These are phyloP conservation scores for Leccinum imitatum DNA, from an alignment of 768 basidiomycete genomes.

Conservation along the genomic window DNA sequence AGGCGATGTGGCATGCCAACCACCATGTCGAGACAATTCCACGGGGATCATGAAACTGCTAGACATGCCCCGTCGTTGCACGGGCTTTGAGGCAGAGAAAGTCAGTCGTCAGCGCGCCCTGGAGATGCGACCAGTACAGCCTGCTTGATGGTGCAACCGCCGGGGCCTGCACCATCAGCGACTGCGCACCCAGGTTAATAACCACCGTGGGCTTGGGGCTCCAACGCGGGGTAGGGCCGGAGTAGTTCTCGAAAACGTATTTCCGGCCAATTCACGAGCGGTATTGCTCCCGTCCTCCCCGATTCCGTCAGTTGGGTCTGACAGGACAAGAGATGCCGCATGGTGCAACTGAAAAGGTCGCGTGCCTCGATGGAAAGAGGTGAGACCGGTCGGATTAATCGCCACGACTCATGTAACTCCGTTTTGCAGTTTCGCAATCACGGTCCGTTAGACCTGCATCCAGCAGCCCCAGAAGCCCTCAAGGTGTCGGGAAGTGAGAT, in stretches of 20 bases:
- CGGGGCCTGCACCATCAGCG: slow-evolving; percentile 81
- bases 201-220: background rate
- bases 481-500: slow-evolving; percentile 66
- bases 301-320: slow-evolving; percentile 78
- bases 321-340: background rate
- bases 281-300: slow-evolving; percentile 78
- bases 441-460: no score
- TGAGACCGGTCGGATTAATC: slow-evolving; percentile 93
- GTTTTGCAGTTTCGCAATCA: slow-evolving; percentile 53
- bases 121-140: slow-evolving; percentile 13
- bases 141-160: slow-evolving; percentile 83
- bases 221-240: slow-evolving; percentile 49
- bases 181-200: slow-evolving; percentile 53
- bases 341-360: background rate
- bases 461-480: slow-evolving; percentile 63
- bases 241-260: slow-evolving; percentile 60
- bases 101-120: slow-evolving; percentile 1
- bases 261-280: slow-evolving; percentile 81
- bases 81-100: slow-evolving; percentile 90
- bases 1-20: slow-evolving; percentile 71
- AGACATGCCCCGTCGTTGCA: slow-evolving; percentile 82
- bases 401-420: slow-evolving; percentile 84
- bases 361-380: slow-evolving; percentile 84
- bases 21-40: background rate
- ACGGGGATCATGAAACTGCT: background rate